Conservation (phyloP, 371 early-diverging fungal genomes). For the Haplosporangium sp. region DNA sequence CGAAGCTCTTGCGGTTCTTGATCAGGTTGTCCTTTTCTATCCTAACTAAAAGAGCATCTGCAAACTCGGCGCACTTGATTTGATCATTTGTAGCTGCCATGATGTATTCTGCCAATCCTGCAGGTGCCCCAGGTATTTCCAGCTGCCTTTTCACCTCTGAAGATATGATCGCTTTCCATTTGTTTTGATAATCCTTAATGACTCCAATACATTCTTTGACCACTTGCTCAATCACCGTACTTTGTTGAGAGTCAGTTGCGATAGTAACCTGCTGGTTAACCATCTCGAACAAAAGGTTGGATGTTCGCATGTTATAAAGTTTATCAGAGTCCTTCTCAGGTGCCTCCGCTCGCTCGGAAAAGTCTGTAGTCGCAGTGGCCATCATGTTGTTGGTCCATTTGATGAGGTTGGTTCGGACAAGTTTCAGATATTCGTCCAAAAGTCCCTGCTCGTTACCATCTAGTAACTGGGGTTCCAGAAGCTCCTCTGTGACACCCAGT, state of each 20-base stretch:
- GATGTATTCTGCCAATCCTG: conserved; percentile 92
- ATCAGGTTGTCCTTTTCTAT: conserved; percentile 62
- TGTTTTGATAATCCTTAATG: conserved; percentile 83
- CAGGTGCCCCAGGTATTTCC: conserved; percentile 74
- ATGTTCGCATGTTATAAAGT: conserved; percentile 82
- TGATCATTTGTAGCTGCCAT: conserved; percentile 96
- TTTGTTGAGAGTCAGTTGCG: conserved; percentile 85
- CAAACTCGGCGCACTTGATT: conserved; percentile 88
- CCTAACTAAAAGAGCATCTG: conserved; percentile 81
- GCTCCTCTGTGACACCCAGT: conserved; percentile 89
- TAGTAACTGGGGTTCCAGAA: conserved; percentile 90
- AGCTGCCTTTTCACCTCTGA: conserved; percentile 81
- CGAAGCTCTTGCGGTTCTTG: conserved; percentile 29
- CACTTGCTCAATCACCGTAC: conserved; percentile 87
- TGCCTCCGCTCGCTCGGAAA: conserved; percentile 75
- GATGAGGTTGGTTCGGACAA: conserved; percentile 85
- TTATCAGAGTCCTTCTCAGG: conserved; percentile 86
- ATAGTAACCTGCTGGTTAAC: conserved; percentile 96
- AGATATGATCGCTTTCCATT: conserved; percentile 81
- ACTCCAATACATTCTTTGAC: conserved; percentile 87
- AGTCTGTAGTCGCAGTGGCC: conserved; percentile 84
- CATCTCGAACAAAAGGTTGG: conserved; percentile 93
- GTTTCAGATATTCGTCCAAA: conserved; percentile 86
- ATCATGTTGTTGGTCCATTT: conserved; percentile 95
- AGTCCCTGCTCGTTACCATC: conserved; percentile 93